phyloP scores from a whole-genome alignment of 1,139 yeast species.

The Yamadazyma membranifaciens region DNA sequence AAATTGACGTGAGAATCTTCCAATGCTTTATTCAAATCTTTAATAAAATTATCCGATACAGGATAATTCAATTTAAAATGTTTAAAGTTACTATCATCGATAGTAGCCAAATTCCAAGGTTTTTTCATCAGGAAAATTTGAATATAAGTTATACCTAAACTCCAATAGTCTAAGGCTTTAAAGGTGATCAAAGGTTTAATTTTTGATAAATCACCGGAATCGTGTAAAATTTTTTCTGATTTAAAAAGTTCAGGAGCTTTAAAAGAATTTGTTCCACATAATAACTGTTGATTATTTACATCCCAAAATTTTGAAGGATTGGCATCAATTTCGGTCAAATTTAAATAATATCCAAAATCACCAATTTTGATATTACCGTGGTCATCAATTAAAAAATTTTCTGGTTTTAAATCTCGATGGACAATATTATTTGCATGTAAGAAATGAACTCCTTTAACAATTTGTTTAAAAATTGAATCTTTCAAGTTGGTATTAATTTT shows the following conservation, averaged over 20 bases:
- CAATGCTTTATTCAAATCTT: constrained; percentile 20
- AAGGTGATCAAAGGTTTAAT: constrained; percentile 19
- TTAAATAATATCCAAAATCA: constrained; percentile 54
- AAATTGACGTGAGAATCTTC: constrained; percentile 19
- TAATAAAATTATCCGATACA: constrained; percentile 16
- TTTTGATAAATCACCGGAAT: constrained; percentile 8
- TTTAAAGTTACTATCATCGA: constrained; percentile 22
- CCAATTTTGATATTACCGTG: constrained; percentile 45
- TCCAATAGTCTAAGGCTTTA: constrained; percentile 47
- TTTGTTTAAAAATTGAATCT: constrained; percentile 48
- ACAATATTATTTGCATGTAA: constrained; percentile 43
- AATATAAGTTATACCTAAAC: constrained; percentile 50
- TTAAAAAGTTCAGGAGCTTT: constrained; percentile 54
- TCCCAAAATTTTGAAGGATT: constrained; percentile 15
- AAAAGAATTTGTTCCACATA: constrained; percentile 52
- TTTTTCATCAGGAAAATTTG: constrained; percentile 42
- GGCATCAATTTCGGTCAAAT: constrained; percentile 20
- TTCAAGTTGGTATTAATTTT: constrained; percentile 32
- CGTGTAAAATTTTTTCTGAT: constrained; percentile 20
- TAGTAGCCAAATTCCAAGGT: constrained; percentile 48
- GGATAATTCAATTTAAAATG: constrained; percentile 25
- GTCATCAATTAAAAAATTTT: constrained; percentile 47
- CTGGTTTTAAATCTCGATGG: constrained; percentile 59
- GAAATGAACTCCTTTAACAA: constrained; percentile 44
- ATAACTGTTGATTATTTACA: constrained; percentile 24